Conservation (phyloP, 1,284 basidiomycete species). For the Boletus coffeatus region DNA sequence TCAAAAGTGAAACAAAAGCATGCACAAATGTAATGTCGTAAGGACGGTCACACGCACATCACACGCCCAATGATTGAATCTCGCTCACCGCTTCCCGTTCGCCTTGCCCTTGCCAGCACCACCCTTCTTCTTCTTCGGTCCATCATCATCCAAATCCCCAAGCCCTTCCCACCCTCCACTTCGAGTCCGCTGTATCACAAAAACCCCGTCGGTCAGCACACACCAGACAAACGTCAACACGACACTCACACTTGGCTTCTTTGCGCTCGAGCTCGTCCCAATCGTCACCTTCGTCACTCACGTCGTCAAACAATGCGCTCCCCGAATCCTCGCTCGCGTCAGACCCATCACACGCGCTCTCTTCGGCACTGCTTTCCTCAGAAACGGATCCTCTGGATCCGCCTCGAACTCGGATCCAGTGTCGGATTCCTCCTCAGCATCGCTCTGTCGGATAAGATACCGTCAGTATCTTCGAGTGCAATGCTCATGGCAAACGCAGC, state of each 20-base stretch:
- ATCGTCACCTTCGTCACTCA: conserved; percentile 84
- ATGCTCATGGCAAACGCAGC: conserved; percentile 32
- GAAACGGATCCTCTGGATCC: no score
- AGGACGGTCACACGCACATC: not conserved
- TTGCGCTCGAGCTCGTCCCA: conserved; percentile 95
- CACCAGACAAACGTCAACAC: not conserved
- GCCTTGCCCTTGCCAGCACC: conserved; percentile 37
- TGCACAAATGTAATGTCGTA: not conserved
- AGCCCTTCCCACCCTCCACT: conserved; percentile 44
- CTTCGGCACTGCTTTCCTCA: no score
- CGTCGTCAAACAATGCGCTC: conserved; percentile 61
- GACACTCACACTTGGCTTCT: conserved; percentile 66
- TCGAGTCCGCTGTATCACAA: conserved; percentile 56
- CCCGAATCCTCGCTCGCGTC: conserved; percentile 67
- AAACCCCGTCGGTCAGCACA: conserved; percentile 3
- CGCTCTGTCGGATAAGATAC: conserved; percentile 40
- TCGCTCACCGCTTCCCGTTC: conserved; percentile 37
- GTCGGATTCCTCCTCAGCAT: no score
- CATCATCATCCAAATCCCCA: conserved; percentile 52
- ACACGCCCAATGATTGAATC: not conserved
- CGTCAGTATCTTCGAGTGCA: not conserved
- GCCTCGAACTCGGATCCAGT: no score
- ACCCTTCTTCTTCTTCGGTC: conserved; percentile 47
- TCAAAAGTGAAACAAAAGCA: not conserved
- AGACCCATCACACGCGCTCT: conserved; percentile 39